Conservation (phyloP, 2,329 filamentous ascomycete species). For the Aschersonia sp. region DNA sequence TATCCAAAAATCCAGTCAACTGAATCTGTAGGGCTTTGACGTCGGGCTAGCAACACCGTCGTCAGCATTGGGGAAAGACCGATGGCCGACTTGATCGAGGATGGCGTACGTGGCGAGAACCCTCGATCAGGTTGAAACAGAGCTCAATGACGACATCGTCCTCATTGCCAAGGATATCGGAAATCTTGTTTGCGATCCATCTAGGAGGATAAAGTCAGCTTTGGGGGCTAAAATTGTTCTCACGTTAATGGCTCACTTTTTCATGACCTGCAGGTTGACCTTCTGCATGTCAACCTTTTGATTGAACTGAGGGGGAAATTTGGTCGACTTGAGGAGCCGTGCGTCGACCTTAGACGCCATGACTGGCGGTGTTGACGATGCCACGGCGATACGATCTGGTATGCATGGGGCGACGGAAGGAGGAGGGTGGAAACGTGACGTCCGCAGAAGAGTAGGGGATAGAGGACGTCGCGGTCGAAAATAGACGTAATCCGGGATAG, state of each 20-base stretch:
- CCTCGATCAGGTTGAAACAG: slow-evolving; percentile 56
- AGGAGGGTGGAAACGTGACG: slow-evolving; percentile 5
- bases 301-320: slow-evolving; percentile 86
- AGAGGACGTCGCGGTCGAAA: too few species aligned
- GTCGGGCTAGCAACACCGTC: slow-evolving; percentile 52
- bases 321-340: slow-evolving; percentile 80
- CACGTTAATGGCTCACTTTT: slow-evolving; percentile 50
- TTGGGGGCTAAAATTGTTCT: not conserved
- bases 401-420: not conserved
- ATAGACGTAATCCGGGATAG: not conserved
- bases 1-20: slow-evolving; percentile 87
- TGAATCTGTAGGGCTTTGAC: slow-evolving; percentile 93
- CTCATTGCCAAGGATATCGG: slow-evolving; percentile 77
- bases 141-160: slow-evolving; percentile 95
- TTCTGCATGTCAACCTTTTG: slow-evolving; percentile 96
- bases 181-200: slow-evolving; percentile 87
- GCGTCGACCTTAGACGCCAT: slow-evolving; percentile 82
- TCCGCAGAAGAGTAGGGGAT: not conserved
- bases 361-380: slow-evolving; percentile 10
- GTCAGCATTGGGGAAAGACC: slow-evolving; percentile 17
- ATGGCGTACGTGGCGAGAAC: slow-evolving; percentile 49
- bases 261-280: slow-evolving; percentile 95
- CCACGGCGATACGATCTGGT: not conserved
- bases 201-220: slow-evolving; percentile 29
- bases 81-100: not conserved